Percentiles rank a stretch among this genome's conserved stretches.
These are phyloP conservation scores for Scleromitrula shiraiana DNA, from an alignment of 2,329 filamentous ascomycete species.

Conservation along the genomic window DNA sequence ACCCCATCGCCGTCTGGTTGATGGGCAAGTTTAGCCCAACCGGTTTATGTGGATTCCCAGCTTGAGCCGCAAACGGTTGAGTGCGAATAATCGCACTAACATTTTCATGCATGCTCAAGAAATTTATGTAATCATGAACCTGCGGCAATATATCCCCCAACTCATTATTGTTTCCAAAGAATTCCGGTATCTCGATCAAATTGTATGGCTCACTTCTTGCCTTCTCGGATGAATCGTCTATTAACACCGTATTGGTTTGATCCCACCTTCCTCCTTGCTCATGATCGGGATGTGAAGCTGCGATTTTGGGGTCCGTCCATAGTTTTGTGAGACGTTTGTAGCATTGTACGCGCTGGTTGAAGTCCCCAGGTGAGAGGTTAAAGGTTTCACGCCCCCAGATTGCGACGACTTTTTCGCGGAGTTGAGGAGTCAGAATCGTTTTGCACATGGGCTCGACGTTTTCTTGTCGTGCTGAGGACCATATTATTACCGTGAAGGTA, in stretches of 20 bases:
- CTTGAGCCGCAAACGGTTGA: conserved; percentile 39
- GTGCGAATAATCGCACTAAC: conserved; percentile 53
- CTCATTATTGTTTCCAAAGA: conserved; percentile 42
- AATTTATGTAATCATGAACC: conserved; percentile 55
- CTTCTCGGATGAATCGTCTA: conserved; percentile 81
- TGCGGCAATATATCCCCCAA: conserved; percentile 40
- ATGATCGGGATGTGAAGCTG: conserved; percentile 37
- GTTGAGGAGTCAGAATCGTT: conserved; percentile 49
- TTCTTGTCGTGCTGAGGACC: conserved; percentile 72
- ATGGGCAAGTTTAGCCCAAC: conserved; percentile 2
- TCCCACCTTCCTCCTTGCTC: conserved; percentile 49
- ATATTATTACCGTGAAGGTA: conserved; percentile 75
- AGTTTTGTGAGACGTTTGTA: conserved; percentile 77
- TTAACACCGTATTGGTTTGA: conserved; percentile 79
- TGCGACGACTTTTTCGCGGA: conserved; percentile 51
- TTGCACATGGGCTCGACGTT: conserved; percentile 66
- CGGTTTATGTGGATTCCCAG: conserved; percentile 2
- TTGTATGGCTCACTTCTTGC: conserved; percentile 78
- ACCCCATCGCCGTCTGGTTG: neutral
- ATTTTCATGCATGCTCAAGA: conserved; percentile 45
- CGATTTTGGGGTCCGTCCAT: conserved; percentile 51
- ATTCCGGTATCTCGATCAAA: conserved; percentile 73
- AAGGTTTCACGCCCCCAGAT: conserved; percentile 75
- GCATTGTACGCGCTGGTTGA: conserved; percentile 65
- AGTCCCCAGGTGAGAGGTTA: conserved; percentile 56